phyloP scores from a whole-genome alignment of 257 asterid genomes.

The Solanum pimpinellifolium region DNA sequence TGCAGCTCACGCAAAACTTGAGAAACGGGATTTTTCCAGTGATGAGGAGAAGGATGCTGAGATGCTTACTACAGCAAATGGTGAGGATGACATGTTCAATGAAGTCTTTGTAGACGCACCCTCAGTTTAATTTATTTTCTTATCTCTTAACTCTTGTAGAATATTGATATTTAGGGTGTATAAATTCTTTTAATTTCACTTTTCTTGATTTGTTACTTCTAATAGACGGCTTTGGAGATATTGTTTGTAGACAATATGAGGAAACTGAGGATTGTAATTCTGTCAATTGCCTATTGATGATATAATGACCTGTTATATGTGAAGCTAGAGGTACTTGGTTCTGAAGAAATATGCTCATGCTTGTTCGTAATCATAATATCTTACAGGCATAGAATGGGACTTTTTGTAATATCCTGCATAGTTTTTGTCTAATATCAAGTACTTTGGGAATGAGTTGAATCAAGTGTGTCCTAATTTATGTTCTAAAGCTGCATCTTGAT shows the following conservation, averaged over 20 bases:
- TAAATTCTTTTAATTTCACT: conserved; percentile 14
- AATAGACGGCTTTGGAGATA: conserved; percentile 16
- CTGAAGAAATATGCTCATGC: conserved; percentile 20
- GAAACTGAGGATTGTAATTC: conserved; percentile 7
- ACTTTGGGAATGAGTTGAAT: neutral
- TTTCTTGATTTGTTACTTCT: conserved; percentile 15
- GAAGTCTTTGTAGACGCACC: conserved; percentile 57
- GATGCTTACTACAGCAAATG: conserved; percentile 28
- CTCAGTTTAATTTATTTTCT: conserved; percentile 32
- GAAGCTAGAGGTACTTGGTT: conserved; percentile 16
- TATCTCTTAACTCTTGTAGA: conserved; percentile 19
- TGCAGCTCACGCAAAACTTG: conserved; percentile 66
- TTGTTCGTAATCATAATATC: conserved; percentile 6
- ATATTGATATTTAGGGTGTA: conserved; percentile 28
- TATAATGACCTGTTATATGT: conserved; percentile 14
- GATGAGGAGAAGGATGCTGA: conserved; percentile 55
- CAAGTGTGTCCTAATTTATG: neutral
- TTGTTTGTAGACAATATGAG: conserved; percentile 16
- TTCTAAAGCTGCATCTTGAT: neutral
- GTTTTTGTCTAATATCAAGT: neutral
- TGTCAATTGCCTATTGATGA: conserved; percentile 11
- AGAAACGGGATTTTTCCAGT: conserved; percentile 35
- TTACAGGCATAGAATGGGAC: conserved; percentile 10
- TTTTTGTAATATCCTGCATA: neutral
- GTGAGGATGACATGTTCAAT: conserved; percentile 54